phyloP scores from a whole-genome alignment of 2,329 filamentous ascomycete species.

The Penicillium sp. region DNA sequence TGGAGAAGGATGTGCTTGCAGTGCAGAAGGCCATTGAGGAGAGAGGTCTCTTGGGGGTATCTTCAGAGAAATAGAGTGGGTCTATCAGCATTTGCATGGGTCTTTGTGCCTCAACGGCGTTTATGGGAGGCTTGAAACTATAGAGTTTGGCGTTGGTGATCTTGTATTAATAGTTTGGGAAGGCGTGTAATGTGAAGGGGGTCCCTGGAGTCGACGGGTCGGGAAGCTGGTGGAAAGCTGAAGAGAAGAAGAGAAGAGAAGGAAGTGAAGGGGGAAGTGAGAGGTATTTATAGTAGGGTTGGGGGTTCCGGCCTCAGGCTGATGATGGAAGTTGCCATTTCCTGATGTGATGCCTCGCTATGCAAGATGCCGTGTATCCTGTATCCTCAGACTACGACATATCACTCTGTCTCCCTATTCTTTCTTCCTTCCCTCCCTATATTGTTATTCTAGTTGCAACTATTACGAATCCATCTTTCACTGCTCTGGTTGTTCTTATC shows the following conservation, averaged over 20 bases:
- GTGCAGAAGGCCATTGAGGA: constrained; percentile 45
- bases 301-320: no score
- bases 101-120: background rate
- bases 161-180: background rate
- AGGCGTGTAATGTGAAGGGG: background rate
- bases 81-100: constrained; percentile 1
- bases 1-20: constrained; percentile 47
- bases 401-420: no score
- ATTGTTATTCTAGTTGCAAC: no score
- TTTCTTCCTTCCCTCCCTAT: no score
- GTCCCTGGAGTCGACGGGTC: background rate
- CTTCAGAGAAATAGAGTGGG: background rate
- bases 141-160: background rate
- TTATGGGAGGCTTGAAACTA: background rate
- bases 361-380: no score
- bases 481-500: no score
- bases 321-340: no score
- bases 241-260: background rate
- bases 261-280: background rate
- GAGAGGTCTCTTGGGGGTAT: constrained; percentile 24
- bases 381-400: no score
- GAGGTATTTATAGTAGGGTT: no score
- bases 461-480: no score
- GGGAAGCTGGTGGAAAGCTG: background rate
- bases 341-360: no score